Base-by-base conservation (phyloP, 768 basidiomycete species). In the Naganishia randhawae region DNA sequence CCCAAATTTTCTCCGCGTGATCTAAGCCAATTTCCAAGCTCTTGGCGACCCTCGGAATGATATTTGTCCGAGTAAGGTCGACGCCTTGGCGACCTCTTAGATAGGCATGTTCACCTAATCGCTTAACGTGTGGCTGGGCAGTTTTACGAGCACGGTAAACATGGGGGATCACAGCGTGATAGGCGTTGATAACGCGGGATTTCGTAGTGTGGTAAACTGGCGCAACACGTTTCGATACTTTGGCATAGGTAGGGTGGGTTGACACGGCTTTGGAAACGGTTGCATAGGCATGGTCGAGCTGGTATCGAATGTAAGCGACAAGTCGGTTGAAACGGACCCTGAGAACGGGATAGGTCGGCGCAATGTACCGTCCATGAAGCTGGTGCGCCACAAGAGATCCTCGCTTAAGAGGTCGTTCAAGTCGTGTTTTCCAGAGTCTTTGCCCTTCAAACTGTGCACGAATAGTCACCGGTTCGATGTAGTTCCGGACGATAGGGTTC, bases 401-500 rank as follows among this genome's bases (percentile, higher is more conserved):
- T 27, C 57, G 19, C 16, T 22, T 16, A 14, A 41, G 11, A 14
- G 57, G 57, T 39, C 37, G 35, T 16, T 61, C 57, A 39, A 67
- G 29, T 19, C 51, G 25, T 48, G 51, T 33, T 17, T 16, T 67
- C 31, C 19, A 67, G 17, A 42, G 42, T 16, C n/a, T n/a, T 33
- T 51, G 39, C 31, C 54, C 55, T 42, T 63, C 42, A 16, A 63
- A 10, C 35, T 70, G 54, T 19, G 33, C 37, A 8, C 29, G 41
- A 16, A 45, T 37, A 16, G 31, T 25, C 7, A 35, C 50, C n/a
- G 69, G 69, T 25, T 41, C 57, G 22, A 70, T 31, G 39, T 70
- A 37, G 1, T 63, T 48, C 29, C 32, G 53, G 1, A 70, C 55
- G 55, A 70, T 51, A 27, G 69, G 65, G 53, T 67, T 48, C 27